These are phyloP conservation scores for Diplotaxis tenuifolia DNA, from an alignment of 345 rosid species.

Conservation along the genomic window DNA sequence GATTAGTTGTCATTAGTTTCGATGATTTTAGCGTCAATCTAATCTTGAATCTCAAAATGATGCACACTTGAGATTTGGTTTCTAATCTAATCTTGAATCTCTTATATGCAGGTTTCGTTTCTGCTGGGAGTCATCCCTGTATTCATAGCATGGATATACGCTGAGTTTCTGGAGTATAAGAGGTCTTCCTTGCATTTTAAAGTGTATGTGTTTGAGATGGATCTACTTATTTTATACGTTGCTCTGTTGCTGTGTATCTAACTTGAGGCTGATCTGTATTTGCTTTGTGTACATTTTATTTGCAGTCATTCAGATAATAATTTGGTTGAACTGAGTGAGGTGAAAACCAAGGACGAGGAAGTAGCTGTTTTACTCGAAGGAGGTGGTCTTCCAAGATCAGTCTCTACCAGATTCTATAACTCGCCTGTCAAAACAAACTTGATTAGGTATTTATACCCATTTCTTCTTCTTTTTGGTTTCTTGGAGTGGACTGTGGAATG, in stretches of 20 bases:
- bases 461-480: neutral
- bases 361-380: constrained; percentile 81
- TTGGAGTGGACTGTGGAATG: neutral
- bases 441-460: constrained; percentile 49
- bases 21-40: neutral
- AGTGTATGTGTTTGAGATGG: constrained; percentile 56
- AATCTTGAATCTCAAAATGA: neutral
- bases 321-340: constrained; percentile 69
- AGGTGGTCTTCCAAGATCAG: constrained; percentile 81
- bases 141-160: constrained; percentile 80
- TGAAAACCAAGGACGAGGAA: constrained; percentile 71
- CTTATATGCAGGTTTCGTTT: constrained; percentile 70
- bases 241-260: neutral
- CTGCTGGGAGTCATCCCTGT: constrained; percentile 78
- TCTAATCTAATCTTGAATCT: neutral
- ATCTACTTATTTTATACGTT: neutral
- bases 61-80: neutral
- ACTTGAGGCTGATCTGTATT: neutral
- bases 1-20: neutral
- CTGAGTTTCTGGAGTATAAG: constrained; percentile 72
- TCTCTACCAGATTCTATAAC: constrained; percentile 59
- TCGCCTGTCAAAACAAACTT: constrained; percentile 64
- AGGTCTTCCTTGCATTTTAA: constrained; percentile 56
- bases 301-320: constrained; percentile 92
- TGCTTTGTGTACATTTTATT: constrained; percentile 4